Evolutionary conservation across 768 basidiomycete genomes (phyloP).

Genomic region (Trametes elegans): DNA sequence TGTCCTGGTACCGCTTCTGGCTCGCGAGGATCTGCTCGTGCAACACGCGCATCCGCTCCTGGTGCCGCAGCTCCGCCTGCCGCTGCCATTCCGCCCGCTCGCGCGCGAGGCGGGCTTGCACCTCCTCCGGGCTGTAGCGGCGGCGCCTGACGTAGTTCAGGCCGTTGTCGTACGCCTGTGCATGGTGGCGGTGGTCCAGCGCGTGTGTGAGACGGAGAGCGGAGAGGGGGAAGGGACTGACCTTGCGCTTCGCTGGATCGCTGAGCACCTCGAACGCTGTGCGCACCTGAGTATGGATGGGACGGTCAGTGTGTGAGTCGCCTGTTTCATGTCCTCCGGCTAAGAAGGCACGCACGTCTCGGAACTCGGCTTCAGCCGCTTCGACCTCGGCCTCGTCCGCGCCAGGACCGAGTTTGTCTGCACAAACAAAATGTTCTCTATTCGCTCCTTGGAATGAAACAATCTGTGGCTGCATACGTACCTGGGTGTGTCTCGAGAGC

Average conservation of each 20-base stretch:
- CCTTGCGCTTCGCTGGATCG: constrained; percentile 32
- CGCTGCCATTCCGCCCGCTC: constrained; percentile 33
- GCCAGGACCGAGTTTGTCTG: constrained; percentile 31
- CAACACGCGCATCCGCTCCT: constrained; percentile 47
- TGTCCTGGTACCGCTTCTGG: constrained; percentile 27
- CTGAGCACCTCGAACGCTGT: constrained; percentile 32
- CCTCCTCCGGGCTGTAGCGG: constrained; percentile 16
- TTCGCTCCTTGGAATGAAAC: not conserved
- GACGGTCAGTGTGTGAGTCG: not conserved
- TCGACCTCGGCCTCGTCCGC: constrained; percentile 25
- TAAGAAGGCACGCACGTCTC: constrained; percentile 22
- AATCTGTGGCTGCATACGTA: constrained; percentile 9
- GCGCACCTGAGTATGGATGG: constrained; percentile 18
- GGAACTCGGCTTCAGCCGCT: constrained; percentile 27
- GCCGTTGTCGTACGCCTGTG: constrained; percentile 31
- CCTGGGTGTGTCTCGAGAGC: constrained; percentile 33
- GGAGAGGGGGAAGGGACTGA: constrained; percentile 4
- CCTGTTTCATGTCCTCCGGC: no score
- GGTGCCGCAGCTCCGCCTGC: constrained; percentile 46
- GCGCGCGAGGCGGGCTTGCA: constrained; percentile 24
- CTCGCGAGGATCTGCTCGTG: constrained; percentile 28
- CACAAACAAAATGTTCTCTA: not conserved
- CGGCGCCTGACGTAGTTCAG: constrained; percentile 25
- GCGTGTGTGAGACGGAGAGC: not conserved
- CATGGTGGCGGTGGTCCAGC: not conserved